A percentile compares a stretch with the other conserved stretches of the same genome.
These are phyloP conservation scores for Pichia kluyveri DNA, from an alignment of 805 yeast species.

Conservation along the genomic window DNA sequence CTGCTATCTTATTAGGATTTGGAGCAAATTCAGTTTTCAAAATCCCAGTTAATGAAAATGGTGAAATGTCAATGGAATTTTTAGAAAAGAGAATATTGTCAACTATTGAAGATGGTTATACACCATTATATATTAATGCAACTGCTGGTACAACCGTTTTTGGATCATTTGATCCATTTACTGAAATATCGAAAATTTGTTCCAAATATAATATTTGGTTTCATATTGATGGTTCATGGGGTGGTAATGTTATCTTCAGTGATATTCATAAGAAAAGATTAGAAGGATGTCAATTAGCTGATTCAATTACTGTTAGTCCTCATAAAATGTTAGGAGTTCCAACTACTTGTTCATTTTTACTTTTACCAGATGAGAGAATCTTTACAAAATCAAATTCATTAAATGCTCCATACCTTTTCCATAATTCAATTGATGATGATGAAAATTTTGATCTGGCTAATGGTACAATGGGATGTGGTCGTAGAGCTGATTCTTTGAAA, in stretches of 20 bases:
- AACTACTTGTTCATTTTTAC: slow-evolving; percentile 61
- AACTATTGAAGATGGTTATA: slow-evolving; percentile 42
- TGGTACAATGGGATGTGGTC: slow-evolving; percentile 89
- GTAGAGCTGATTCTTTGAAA: slow-evolving; percentile 75
- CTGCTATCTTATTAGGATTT: slow-evolving; percentile 67
- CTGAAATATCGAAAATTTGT: slow-evolving; percentile 44
- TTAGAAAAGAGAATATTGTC: slow-evolving; percentile 37
- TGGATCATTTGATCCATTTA: slow-evolving; percentile 72
- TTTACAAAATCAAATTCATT: slow-evolving; percentile 70
- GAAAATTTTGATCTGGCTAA: slow-evolving; percentile 69
- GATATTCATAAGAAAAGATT: slow-evolving; percentile 34
- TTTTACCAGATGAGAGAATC: slow-evolving; percentile 56
- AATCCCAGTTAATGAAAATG: slow-evolving; percentile 46
- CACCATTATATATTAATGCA: slow-evolving; percentile 69
- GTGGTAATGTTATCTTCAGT: slow-evolving; percentile 74
- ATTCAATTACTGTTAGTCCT: slow-evolving; percentile 74
- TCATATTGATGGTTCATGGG: slow-evolving; percentile 89
- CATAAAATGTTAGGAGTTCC: slow-evolving; percentile 90
- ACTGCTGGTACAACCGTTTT: slow-evolving; percentile 88
- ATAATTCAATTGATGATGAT: slow-evolving; percentile 41
- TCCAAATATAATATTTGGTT: slow-evolving; percentile 55
- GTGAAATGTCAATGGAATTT: slow-evolving; percentile 43
- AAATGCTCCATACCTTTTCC: slow-evolving; percentile 75
- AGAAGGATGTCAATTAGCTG: slow-evolving; percentile 55
- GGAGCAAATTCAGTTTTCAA: slow-evolving; percentile 58